A percentile compares a stretch with the other conserved stretches of the same genome.
phyloP scores from a whole-genome alignment of 1,139 yeast species.

The Magnusiomyces suaveolens region DNA sequence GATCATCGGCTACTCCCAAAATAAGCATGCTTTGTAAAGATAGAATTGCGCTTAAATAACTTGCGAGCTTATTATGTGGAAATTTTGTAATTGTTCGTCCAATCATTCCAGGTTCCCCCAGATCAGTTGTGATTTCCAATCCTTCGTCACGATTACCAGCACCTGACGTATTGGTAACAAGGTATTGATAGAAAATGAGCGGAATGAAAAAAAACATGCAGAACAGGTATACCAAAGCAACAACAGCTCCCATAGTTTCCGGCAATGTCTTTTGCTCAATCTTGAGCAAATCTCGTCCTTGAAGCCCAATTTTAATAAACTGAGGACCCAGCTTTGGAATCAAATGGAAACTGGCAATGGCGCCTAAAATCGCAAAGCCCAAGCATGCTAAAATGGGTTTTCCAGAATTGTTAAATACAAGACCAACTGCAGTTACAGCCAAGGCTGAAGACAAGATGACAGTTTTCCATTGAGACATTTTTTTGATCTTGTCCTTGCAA shows the following conservation, averaged over 20 bases:
- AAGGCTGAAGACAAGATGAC: constrained; percentile 5
- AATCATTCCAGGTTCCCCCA: constrained; percentile 13
- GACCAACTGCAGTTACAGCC: constrained; percentile 14
- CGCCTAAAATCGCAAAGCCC: constrained; percentile 64
- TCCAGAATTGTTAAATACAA: constrained; percentile 19
- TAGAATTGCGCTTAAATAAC: constrained; percentile 72
- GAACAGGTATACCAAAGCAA: constrained; percentile 72
- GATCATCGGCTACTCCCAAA: constrained; percentile 85
- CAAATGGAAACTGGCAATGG: constrained; percentile 45
- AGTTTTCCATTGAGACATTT: background rate
- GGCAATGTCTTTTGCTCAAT: constrained; percentile 63
- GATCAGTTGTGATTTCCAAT: constrained; percentile 19
- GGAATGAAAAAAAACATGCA: constrained; percentile 82
- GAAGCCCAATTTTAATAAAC: constrained; percentile 68
- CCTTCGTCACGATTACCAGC: constrained; percentile 45
- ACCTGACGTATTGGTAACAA: constrained; percentile 51
- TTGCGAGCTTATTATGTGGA: constrained; percentile 80
- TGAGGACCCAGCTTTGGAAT: constrained; percentile 60
- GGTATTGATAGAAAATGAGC: constrained; percentile 71
- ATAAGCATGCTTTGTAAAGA: constrained; percentile 77
- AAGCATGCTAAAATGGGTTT: constrained; percentile 29
- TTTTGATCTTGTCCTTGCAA: too few species aligned
- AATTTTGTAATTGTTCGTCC: constrained; percentile 34
- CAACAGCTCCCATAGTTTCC: constrained; percentile 83
- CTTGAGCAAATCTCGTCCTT: constrained; percentile 77